These are phyloP conservation scores for Populus tremula DNA, from an alignment of 345 rosid species.

Conservation along the genomic window DNA sequence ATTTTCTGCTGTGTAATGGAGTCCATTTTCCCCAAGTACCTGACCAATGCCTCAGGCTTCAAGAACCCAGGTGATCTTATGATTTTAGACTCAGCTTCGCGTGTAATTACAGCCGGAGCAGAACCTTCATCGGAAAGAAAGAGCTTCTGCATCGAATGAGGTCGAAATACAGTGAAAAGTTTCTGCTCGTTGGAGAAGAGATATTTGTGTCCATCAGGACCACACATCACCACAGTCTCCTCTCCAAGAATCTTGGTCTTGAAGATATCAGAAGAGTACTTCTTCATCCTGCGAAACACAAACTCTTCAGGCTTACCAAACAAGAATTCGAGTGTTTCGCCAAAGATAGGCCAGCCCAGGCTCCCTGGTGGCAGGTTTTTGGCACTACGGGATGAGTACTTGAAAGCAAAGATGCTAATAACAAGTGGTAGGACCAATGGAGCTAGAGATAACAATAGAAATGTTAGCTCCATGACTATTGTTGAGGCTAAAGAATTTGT, in stretches of 20 bases:
- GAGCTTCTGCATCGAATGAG: slow-evolving; percentile 47
- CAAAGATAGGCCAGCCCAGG: slow-evolving; percentile 57
- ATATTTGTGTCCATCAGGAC: slow-evolving; percentile 55
- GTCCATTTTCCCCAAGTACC: slow-evolving; percentile 50
- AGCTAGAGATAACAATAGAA: neutral
- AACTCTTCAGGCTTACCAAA: slow-evolving; percentile 51
- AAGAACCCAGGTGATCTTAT: slow-evolving; percentile 42
- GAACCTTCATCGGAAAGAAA: slow-evolving; percentile 41
- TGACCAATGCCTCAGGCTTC: slow-evolving; percentile 51
- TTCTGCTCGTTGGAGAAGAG: slow-evolving; percentile 53
- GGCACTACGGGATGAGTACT: neutral
- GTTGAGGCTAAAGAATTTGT: neutral
- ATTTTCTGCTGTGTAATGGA: slow-evolving; percentile 43
- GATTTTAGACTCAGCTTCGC: slow-evolving; percentile 28
- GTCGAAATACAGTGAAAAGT: slow-evolving; percentile 53
- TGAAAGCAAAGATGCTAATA: neutral
- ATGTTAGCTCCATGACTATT: neutral
- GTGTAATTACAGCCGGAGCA: slow-evolving; percentile 17
- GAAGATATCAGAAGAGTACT: slow-evolving; percentile 47
- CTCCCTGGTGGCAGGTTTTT: slow-evolving; percentile 56
- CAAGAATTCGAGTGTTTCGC: slow-evolving; percentile 46
- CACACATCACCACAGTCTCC: slow-evolving; percentile 50
- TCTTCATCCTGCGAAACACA: slow-evolving; percentile 44
- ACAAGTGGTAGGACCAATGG: neutral
- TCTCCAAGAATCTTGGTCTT: slow-evolving; percentile 56